These are phyloP conservation scores for Colletotrichum sp. DNA, from an alignment of 2,329 filamentous ascomycete species.

Conservation along the genomic window DNA sequence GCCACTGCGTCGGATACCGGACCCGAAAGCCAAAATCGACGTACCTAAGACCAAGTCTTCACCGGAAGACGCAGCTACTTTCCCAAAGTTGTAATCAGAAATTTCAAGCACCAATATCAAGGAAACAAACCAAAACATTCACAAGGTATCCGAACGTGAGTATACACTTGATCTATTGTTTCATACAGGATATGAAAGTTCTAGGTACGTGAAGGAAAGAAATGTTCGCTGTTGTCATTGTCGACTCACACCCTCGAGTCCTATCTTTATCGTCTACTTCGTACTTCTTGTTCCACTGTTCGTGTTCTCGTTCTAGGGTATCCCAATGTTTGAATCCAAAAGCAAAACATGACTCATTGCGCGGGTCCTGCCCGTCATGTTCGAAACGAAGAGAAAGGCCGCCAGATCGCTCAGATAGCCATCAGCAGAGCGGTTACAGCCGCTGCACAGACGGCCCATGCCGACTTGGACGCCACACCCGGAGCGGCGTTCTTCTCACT, in stretches of 20 bases:
- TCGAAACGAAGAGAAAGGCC: not conserved
- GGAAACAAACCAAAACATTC: not conserved
- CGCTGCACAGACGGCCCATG: not conserved
- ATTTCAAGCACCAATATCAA: accelerated
- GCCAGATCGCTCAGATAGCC: not conserved
- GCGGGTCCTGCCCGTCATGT: slow-evolving; percentile 17
- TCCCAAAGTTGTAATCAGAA: not conserved
- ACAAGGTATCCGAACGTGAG: not conserved
- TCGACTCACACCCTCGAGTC: not conserved
- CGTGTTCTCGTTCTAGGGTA: slow-evolving; percentile 21
- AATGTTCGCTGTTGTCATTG: not conserved
- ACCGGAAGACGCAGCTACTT: not conserved
- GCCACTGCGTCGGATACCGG: not conserved
- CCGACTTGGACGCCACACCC: not conserved
- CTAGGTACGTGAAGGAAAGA: slow-evolving; percentile 4
- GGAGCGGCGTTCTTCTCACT: slow-evolving; percentile 17
- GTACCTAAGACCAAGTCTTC: not conserved
- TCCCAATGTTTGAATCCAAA: slow-evolving; percentile 16
- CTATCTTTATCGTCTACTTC: slow-evolving; percentile 23
- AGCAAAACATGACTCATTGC: not conserved
- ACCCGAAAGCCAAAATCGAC: not conserved
- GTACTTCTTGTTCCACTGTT: slow-evolving; percentile 8
- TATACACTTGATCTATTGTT: not conserved
- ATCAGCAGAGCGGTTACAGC: not conserved
- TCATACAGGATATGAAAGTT: not conserved